Evolutionary conservation across 1,139 yeast species (phyloP), one percentile per base, ranked within the genome.

Genomic region (Zygosaccharomyces sapae): DNA sequence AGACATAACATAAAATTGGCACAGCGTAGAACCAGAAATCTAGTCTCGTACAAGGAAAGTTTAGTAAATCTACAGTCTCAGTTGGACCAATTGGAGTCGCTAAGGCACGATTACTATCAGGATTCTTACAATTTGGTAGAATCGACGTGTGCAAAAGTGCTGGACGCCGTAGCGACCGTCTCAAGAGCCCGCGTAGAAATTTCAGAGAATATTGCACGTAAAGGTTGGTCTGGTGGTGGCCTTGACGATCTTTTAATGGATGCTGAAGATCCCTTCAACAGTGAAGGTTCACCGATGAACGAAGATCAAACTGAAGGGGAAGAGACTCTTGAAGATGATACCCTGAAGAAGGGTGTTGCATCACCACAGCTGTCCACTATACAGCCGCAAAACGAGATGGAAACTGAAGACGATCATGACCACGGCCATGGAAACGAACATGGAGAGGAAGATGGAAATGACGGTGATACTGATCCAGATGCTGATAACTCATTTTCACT

Each of bases 221-320:
- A 87, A 62, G 94, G 95, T 6, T 83, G 90, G 88, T 75, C 85
- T 8, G 95, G 95, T 7, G 92, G 92, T 18, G 95, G 95, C 0
- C 67, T 86, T 35, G 95, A 87, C 60, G 82, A 77, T 25, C 68
- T 87, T 45, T 68, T 81, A 36, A 66, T 74, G n/a, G 65, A 73
- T 41, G 73, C 81, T 9, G 80, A 79, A 2, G 83, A 79, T 56
- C 74, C 80, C 2, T 77, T 79, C 58, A 65, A 56, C 19, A 61
- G 59, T 20, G 50, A 50, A 38, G 45, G 33, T 46, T 29, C 19
- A 42, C 51, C 13, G 41, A 49, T 38, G 12, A 24, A 18, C 8
- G 39, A 39, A 18, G 47, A 24, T 24, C 38, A 38, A 13, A 30
- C 39, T 34, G 49, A 43, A 31, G 55, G 48, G 2, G 45, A 43